These are phyloP conservation scores for Candida maris DNA, from an alignment of 805 yeast genomes.

Conservation along the genomic window DNA sequence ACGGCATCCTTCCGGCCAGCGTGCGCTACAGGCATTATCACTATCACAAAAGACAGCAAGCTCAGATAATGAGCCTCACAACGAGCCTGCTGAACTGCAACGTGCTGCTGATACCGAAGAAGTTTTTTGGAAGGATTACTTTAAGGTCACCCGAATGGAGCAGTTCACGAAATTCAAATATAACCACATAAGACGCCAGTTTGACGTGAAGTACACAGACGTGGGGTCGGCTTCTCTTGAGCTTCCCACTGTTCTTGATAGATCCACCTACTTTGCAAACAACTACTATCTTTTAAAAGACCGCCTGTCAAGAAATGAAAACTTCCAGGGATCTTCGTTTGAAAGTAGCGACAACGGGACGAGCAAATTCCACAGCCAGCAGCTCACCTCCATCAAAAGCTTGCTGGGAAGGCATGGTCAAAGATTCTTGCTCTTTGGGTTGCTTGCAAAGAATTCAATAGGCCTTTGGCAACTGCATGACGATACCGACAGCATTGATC, in stretches of 20 bases:
- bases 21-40: neutral
- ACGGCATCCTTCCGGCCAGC: neutral
- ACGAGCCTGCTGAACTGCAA: slow-evolving; percentile 4
- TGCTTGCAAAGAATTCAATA: slow-evolving; percentile 56
- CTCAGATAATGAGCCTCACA: slow-evolving; percentile 12
- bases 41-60: neutral
- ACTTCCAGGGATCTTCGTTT: slow-evolving; percentile 54
- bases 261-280: slow-evolving; percentile 42
- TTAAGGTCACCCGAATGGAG: slow-evolving; percentile 59
- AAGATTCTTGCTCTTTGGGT: slow-evolving; percentile 74
- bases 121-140: slow-evolving; percentile 71
- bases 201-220: slow-evolving; percentile 33
- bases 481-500: slow-evolving; percentile 65
- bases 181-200: slow-evolving; percentile 60
- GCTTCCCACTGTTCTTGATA: slow-evolving; percentile 24
- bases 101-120: neutral
- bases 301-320: slow-evolving; percentile 70
- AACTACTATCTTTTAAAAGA: slow-evolving; percentile 66
- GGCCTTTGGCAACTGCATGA: slow-evolving; percentile 83
- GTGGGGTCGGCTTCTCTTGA: slow-evolving; percentile 6
- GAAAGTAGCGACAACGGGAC: slow-evolving; percentile 43
- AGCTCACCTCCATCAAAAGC: slow-evolving; percentile 74
- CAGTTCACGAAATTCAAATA: slow-evolving; percentile 64
- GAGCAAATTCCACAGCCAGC: slow-evolving; percentile 22
- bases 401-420: slow-evolving; percentile 80